These are phyloP conservation scores for Trichomonascaceae sp. DNA, from an alignment of 1,139 yeast species.

Conservation along the genomic window DNA sequence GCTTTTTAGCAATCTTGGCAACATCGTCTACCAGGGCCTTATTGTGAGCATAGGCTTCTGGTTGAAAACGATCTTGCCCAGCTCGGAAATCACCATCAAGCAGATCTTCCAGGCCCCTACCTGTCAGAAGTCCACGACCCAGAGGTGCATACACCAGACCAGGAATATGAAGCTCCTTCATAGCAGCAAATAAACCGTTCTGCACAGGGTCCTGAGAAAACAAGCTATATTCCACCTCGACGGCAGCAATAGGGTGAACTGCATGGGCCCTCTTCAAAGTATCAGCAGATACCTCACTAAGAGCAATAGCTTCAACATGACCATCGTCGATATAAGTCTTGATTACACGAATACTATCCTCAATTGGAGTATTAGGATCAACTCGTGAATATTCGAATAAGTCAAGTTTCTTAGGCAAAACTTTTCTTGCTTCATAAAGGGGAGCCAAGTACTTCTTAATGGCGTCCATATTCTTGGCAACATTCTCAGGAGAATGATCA, in stretches of 20 bases:
- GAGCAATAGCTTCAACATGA: constrained; percentile 52
- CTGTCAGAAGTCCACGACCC: constrained; percentile 74
- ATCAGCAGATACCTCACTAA: constrained; percentile 62
- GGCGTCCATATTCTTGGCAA: not conserved
- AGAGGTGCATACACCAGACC: constrained; percentile 78
- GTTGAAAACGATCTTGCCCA: constrained; percentile 52
- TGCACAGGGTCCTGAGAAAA: constrained; percentile 51
- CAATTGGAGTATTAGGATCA: constrained; percentile 30
- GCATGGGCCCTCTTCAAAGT: constrained; percentile 52
- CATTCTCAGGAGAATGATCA: not conserved
- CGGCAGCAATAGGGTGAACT: constrained; percentile 53
- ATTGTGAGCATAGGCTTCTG: constrained; percentile 53
- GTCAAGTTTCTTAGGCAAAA: not conserved
- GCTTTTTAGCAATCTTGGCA: constrained; percentile 39
- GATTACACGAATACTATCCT: constrained; percentile 29
- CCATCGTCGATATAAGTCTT: constrained; percentile 29
- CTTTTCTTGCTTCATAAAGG: not conserved
- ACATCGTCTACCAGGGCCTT: constrained; percentile 44
- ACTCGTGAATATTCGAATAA: not conserved
- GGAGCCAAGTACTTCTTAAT: not conserved
- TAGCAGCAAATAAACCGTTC: constrained; percentile 50
- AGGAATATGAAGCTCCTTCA: constrained; percentile 54
- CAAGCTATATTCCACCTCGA: constrained; percentile 72
- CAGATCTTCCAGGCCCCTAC: constrained; percentile 39
- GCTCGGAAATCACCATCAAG: constrained; percentile 52